Evolutionary conservation across 352 stramenopile genomes (phyloP).

Genomic region (Lagenidium giganteum): DNA sequence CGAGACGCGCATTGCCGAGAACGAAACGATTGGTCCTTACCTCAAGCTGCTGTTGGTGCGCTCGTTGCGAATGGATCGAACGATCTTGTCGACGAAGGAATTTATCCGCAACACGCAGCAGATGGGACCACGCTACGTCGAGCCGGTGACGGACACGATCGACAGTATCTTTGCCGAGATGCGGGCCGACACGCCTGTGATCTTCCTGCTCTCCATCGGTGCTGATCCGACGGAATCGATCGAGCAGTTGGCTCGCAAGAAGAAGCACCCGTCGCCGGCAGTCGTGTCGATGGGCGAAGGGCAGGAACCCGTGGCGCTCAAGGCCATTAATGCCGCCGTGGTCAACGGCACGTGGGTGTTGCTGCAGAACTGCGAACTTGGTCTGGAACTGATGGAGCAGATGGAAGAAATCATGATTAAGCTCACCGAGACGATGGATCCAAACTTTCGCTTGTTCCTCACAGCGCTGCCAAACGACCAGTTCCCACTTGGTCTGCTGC

Average conservation of each 20-base stretch:
- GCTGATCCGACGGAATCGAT: conserved; percentile 98
- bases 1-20: conserved; percentile 90
- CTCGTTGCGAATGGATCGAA: conserved; percentile 96
- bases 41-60: conserved; percentile 96
- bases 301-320: conserved; percentile 96
- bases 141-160: conserved; percentile 99
- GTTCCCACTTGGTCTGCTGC: conserved; percentile 96
- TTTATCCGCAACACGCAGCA: conserved; percentile 96
- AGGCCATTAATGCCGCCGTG: conserved; percentile 95
- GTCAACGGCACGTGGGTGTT: conserved; percentile 98
- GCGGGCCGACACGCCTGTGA: conserved; percentile 93
- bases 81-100: conserved; percentile 96
- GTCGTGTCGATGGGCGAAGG: conserved; percentile 98
- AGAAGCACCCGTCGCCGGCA: conserved; percentile 94
- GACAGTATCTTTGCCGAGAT: conserved; percentile 98
- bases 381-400: conserved; percentile 97
- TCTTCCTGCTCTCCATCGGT: conserved; percentile 97
- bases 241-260: conserved; percentile 94
- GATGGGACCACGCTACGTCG: conserved; percentile 96
- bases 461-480: conserved; percentile 95
- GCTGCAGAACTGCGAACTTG: conserved; percentile 98
- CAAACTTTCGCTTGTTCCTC: conserved; percentile 96
- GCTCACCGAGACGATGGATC: conserved; percentile 93
- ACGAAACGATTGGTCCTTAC: conserved; percentile 93
- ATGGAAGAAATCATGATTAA: conserved; percentile 98